These are phyloP conservation scores for Trichophyton mentagrophytes DNA, from an alignment of 2,329 filamentous ascomycete species.

Conservation along the genomic window DNA sequence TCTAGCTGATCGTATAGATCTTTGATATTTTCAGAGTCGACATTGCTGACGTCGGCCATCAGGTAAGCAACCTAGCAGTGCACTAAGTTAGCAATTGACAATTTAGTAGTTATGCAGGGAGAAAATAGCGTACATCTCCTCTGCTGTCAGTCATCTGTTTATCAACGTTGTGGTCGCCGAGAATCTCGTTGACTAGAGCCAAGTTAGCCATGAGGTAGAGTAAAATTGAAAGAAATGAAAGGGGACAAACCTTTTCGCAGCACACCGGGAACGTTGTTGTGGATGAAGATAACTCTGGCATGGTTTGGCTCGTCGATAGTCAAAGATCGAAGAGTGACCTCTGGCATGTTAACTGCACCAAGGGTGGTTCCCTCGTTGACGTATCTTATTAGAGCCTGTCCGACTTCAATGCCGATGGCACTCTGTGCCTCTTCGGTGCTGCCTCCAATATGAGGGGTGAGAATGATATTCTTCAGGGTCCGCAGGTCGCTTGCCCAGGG, in stretches of 20 bases:
- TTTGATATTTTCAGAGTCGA: slow-evolving; percentile 68
- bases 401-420: slow-evolving; percentile 89
- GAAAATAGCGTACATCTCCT: slow-evolving; percentile 54
- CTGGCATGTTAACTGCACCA: slow-evolving; percentile 92
- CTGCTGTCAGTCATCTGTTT: slow-evolving; percentile 96
- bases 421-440: slow-evolving; percentile 96
- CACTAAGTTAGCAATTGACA: slow-evolving; percentile 12
- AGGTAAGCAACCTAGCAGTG: slow-evolving; percentile 62
- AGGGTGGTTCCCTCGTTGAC: slow-evolving; percentile 90
- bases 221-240: background rate
- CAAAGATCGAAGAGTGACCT: slow-evolving; percentile 77
- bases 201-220: background rate
- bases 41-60: slow-evolving; percentile 92
- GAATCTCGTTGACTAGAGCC: slow-evolving; percentile 70
- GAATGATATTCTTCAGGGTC: slow-evolving; percentile 76
- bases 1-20: slow-evolving; percentile 75
- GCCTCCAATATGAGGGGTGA: slow-evolving; percentile 93
- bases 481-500: slow-evolving; percentile 74
- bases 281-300: slow-evolving; percentile 89
- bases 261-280: slow-evolving; percentile 92
- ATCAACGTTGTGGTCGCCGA: slow-evolving; percentile 93
- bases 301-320: slow-evolving; percentile 82
- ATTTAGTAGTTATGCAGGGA: background rate
- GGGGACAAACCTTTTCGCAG: slow-evolving; percentile 55
- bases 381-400: slow-evolving; percentile 75